phyloP scores from a whole-genome alignment of 73 alveolate species.

The Tetrahymena malaccensis region DNA sequence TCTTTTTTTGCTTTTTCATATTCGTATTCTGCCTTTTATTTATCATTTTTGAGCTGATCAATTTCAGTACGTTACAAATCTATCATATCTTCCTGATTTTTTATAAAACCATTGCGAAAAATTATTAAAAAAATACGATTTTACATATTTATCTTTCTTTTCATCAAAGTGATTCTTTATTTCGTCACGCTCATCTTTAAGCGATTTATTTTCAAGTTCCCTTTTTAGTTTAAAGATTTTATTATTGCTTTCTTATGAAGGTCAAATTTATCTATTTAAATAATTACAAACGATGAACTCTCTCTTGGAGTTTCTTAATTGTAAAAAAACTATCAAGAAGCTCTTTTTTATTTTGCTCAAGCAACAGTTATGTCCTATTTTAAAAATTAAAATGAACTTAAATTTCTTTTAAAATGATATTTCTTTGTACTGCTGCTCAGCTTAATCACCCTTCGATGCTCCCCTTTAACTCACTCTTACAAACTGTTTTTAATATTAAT shows the following conservation, averaged over 20 bases:
- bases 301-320: not conserved
- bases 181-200: not conserved
- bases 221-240: not conserved
- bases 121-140: not conserved
- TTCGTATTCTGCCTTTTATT: slow-evolving; percentile 27
- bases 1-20: slow-evolving; percentile 3
- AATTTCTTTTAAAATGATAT: not conserved
- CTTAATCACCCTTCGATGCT: not conserved
- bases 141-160: not conserved
- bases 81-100: not conserved
- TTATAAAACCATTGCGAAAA: not conserved
- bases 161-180: not conserved
- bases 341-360: not conserved
- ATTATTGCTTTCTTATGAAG: not conserved
- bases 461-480: not conserved
- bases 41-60: slow-evolving; percentile 23
- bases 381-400: not conserved
- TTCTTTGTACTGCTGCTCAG: not conserved
- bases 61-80: slow-evolving; percentile 32
- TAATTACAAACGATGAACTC: not conserved
- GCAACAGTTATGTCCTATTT: not conserved
- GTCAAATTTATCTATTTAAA: not conserved
- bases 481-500: not conserved
- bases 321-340: not conserved
- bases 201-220: not conserved